phyloP scores from a whole-genome alignment of 129 eudicot genomes.

The Saposhnikovia divaricata region DNA sequence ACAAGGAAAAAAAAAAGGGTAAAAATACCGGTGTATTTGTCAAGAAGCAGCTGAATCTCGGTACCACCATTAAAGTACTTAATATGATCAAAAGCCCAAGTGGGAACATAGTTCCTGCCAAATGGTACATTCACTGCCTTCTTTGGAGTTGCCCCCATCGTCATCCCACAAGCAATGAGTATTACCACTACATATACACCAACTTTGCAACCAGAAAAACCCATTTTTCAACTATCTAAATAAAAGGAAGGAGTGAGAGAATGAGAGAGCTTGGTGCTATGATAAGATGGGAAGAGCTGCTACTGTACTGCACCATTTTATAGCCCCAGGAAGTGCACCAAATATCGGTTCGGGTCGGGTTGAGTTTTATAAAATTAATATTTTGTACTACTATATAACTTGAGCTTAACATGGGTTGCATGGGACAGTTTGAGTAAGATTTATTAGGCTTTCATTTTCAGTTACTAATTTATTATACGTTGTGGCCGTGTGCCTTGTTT shows the following conservation, averaged over 20 bases:
- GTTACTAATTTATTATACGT: neutral
- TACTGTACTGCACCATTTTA: neutral
- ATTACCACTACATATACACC: slow-evolving; percentile 8
- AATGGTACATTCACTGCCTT: slow-evolving; percentile 62
- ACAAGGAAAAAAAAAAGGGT: neutral
- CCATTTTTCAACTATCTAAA: neutral
- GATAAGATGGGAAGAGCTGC: neutral
- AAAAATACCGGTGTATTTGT: slow-evolving; percentile 56
- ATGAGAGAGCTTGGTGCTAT: neutral
- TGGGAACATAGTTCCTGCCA: slow-evolving; percentile 80
- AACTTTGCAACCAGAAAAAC: neutral
- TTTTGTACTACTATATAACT: no score
- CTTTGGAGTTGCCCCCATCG: slow-evolving; percentile 45
- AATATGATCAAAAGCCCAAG: slow-evolving; percentile 94
- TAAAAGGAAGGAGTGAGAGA: neutral
- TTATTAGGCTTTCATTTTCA: neutral
- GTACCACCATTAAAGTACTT: slow-evolving; percentile 77
- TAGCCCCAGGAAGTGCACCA: neutral
- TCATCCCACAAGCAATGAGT: slow-evolving; percentile 19
- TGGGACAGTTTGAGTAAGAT: neutral
- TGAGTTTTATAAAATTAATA: neutral
- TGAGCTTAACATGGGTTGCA: neutral
- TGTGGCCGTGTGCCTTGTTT: slow-evolving; percentile 3
- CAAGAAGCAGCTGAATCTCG: slow-evolving; percentile 70
- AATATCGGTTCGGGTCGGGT: neutral